Base-by-base conservation (phyloP, 1,284 basidiomycete species). In the Trichosporon sp. region DNA sequence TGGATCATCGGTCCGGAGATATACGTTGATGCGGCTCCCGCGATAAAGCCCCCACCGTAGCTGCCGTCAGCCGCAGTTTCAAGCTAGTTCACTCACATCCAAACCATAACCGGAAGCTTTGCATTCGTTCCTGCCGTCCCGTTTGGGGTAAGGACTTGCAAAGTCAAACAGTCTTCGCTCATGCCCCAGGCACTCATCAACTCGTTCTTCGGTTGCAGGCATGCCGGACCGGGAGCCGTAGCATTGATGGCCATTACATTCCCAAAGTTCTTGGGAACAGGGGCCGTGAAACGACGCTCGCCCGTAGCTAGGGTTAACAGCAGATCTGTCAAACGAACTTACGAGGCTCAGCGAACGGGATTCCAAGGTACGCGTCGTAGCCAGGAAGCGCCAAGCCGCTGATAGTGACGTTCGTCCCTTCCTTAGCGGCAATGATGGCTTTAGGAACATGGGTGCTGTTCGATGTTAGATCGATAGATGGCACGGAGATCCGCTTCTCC, bases 161-260 rank as follows among this genome's bases (percentile, higher is more conserved):
- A 74, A 56, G 77, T 79, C 46, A 86, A 75, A 75, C 85, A 86
- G 73, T 86, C 83, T 68, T 86, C 85, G 35, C 76, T 78, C 7
- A 76, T 65, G 2, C 73, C 59, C 7, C 54, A 38, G 14, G 40
- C 69, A 32, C 65, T 61, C 83, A 75, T 8, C 21, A 84, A 76
- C 4, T 76, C 54, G 1, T 65, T 67, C 1, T 48, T 59, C 1
- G 19, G 61, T 73, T 83, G 81, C 14, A 79, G 70, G 74, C 83
- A 84, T 5, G 78, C 78, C 2, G 77, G 76, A 19, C 78, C 72
- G 8, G 71, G 71, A 11, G 38, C 66, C 7, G 76, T 75, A 0
- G 80, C 80, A 32, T 74, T 71, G 69, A 82, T 72, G 26, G 77
- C n/a, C n/a, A n/a, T n/a, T n/a, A n/a, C n/a, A n/a, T 80, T 67